These are phyloP conservation scores for Salix brachista DNA, from an alignment of 345 rosid genomes.

Conservation along the genomic window DNA sequence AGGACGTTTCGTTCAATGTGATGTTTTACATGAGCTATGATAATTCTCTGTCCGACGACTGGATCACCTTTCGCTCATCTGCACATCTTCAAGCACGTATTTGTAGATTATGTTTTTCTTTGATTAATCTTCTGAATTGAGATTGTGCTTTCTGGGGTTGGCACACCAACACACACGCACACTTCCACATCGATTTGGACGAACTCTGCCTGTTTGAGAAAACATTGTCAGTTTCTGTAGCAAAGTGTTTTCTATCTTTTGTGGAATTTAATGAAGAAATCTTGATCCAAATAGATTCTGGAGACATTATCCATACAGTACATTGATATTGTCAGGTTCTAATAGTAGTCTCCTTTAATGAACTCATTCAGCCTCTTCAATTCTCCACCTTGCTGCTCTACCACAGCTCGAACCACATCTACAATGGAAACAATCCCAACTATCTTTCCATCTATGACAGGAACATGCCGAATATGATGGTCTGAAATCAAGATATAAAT, in stretches of 20 bases:
- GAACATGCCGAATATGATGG: conserved; percentile 67
- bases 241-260: neutral
- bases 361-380: conserved; percentile 68
- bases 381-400: conserved; percentile 83
- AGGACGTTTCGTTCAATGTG: neutral
- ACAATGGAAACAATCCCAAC: conserved; percentile 82
- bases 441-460: conserved; percentile 75
- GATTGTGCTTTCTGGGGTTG: neutral
- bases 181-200: too few species aligned
- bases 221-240: neutral
- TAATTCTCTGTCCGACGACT: neutral
- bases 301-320: neutral
- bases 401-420: conserved; percentile 70
- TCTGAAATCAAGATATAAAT: conserved; percentile 34
- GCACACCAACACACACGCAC: neutral
- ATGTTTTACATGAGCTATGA: neutral
- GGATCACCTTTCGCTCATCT: neutral
- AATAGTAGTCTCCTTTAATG: conserved; percentile 75
- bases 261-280: neutral
- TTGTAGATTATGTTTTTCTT: too few species aligned
- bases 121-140: neutral
- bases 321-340: neutral
- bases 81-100: neutral
- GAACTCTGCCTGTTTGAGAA: neutral
- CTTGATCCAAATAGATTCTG: neutral